Conservation (phyloP, 805 yeast species). For the Yarrowia bubula region DNA sequence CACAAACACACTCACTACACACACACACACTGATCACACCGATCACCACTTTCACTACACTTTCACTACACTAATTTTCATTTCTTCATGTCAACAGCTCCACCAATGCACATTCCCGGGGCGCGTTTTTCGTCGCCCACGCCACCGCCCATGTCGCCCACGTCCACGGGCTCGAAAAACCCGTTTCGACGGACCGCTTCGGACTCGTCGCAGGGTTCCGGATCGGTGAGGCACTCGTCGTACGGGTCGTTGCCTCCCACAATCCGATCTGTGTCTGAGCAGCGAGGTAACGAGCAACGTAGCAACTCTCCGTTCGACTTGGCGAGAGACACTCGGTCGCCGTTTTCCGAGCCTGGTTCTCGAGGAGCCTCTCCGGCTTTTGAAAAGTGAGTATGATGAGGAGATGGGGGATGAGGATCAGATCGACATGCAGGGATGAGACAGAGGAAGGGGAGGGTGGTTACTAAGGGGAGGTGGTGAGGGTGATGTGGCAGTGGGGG, state of each 20-base stretch:
- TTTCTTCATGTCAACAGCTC: slow-evolving; percentile 10
- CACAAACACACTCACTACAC: background rate
- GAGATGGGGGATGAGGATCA: background rate
- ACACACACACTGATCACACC: background rate
- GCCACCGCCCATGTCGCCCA: slow-evolving; percentile 23
- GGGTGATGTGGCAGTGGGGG: too few species aligned
- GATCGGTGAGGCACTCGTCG: background rate
- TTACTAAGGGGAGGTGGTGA: too few species aligned
- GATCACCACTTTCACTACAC: background rate
- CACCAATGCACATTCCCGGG: slow-evolving; percentile 22
- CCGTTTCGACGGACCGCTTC: slow-evolving; percentile 23
- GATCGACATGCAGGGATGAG: background rate
- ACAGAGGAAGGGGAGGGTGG: too few species aligned
- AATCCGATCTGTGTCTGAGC: slow-evolving; percentile 25
- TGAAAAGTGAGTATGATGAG: slow-evolving; percentile 6
- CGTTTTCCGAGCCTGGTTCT: background rate
- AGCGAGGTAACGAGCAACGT: slow-evolving; percentile 19
- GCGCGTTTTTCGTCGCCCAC: slow-evolving; percentile 7
- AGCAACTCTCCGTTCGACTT: slow-evolving; percentile 4
- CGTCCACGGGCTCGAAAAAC: slow-evolving; percentile 16
- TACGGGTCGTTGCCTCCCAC: background rate
- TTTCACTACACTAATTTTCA: too few species aligned
- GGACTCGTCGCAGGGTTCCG: slow-evolving; percentile 25
- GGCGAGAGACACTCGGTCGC: background rate
- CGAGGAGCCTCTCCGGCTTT: background rate